Percentiles rank a stretch among this genome's conserved stretches.
Evolutionary conservation across 257 asterid species (phyloP).

Genomic region (Verbascum thapsus): DNA sequence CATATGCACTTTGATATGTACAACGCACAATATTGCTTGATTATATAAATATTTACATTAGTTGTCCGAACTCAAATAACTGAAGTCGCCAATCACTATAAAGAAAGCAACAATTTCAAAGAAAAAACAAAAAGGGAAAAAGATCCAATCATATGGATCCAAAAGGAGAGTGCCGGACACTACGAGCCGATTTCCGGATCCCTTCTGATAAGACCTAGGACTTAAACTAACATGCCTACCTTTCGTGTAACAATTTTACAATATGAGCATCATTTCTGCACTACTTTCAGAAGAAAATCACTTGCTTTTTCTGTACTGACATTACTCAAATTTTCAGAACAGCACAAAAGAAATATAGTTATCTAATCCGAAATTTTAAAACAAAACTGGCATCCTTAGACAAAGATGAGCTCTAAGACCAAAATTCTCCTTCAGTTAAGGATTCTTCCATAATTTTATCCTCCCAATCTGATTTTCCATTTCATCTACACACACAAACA

Average conservation of each 20-base stretch:
- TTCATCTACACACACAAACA: slow-evolving; percentile 3
- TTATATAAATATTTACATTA: not conserved
- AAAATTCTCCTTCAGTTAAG: not conserved
- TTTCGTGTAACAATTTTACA: not conserved
- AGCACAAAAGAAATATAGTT: not conserved
- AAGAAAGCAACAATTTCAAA: not conserved
- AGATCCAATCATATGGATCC: too few relatives aligned
- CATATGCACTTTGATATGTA: not conserved
- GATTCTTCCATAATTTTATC: not conserved
- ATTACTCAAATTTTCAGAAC: not conserved
- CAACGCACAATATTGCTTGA: not conserved
- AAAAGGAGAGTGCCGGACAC: not conserved
- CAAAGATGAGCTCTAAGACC: not conserved
- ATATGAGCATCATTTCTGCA: not conserved
- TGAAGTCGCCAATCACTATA: slow-evolving; percentile 2
- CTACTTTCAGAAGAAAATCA: not conserved
- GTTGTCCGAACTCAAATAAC: too few relatives aligned
- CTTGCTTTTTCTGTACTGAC: not conserved
- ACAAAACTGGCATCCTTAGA: not conserved
- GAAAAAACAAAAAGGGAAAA: too few relatives aligned
- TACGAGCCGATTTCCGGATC: too few relatives aligned
- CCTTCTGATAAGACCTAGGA: not conserved
- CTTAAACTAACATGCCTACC: not conserved
- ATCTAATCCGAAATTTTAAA: slow-evolving; percentile 1
- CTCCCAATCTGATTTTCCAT: slow-evolving; percentile 9